phyloP scores from a whole-genome alignment of 2,329 filamentous ascomycete species.

The Rugonectria rugulosa region DNA sequence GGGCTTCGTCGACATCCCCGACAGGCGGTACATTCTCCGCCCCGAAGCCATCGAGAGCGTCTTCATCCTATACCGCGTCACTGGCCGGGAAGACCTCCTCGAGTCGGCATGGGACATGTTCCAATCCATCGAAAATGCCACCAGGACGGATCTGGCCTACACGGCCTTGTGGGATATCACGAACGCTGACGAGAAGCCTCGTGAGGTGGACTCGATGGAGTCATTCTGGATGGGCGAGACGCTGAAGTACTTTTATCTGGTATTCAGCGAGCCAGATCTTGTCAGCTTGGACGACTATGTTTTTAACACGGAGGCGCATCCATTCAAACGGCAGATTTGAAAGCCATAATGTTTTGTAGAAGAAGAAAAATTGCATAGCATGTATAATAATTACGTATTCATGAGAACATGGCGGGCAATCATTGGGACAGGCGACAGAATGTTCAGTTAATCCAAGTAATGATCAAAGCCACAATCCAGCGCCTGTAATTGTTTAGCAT shows the following conservation, averaged over 20 bases:
- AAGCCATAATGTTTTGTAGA: not conserved
- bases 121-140: constrained; percentile 53
- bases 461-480: too few species aligned
- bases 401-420: too few species aligned
- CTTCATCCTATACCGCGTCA: constrained; percentile 62
- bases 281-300: constrained; percentile 38
- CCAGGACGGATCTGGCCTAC: constrained; percentile 56
- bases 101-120: constrained; percentile 65
- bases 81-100: constrained; percentile 53
- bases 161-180: constrained; percentile 55
- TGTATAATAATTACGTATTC: constrained; percentile 1
- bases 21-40: constrained; percentile 60
- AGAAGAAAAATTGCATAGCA: not conserved
- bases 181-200: constrained; percentile 37
- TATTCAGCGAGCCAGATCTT: constrained; percentile 54
- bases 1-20: constrained; percentile 68
- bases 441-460: too few species aligned
- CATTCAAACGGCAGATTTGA: constrained; percentile 26
- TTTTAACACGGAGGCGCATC: constrained; percentile 39
- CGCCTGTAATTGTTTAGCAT: too few species aligned
- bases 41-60: constrained; percentile 63
- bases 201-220: constrained; percentile 69
- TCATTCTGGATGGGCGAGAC: constrained; percentile 42
- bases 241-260: constrained; percentile 40
- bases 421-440: too few species aligned